These are phyloP conservation scores for Biscogniauxia sp. DNA, from an alignment of 2,329 filamentous ascomycete species.

Conservation along the genomic window DNA sequence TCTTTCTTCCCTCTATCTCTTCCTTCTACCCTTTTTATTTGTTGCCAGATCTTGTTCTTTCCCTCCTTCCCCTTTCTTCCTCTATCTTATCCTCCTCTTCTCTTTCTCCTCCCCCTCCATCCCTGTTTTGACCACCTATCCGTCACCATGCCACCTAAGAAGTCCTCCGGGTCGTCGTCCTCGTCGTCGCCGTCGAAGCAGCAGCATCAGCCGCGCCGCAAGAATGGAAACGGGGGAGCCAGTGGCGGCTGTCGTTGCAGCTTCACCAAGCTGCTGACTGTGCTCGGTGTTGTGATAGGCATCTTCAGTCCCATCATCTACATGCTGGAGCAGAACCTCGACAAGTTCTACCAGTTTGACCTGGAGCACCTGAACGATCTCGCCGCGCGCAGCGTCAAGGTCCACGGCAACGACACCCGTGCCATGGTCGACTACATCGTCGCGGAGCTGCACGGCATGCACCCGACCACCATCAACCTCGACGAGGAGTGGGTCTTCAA, in stretches of 20 bases:
- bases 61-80: neutral
- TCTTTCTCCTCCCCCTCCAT: too few relatives aligned
- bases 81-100: neutral
- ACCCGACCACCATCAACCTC: constrained; percentile 58
- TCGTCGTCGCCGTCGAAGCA: neutral
- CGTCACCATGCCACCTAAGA: constrained; percentile 17
- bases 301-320: constrained; percentile 53
- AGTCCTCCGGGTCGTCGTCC: constrained; percentile 3
- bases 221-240: neutral
- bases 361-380: constrained; percentile 67
- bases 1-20: neutral
- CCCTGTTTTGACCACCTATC: neutral
- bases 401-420: constrained; percentile 73
- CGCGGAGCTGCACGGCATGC: constrained; percentile 57
- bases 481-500: constrained; percentile 88
- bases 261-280: constrained; percentile 40
- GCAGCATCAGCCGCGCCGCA: constrained; percentile 8
- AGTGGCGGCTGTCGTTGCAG: constrained; percentile 19
- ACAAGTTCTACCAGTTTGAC: constrained; percentile 73
- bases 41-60: neutral
- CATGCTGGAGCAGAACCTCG: constrained; percentile 56
- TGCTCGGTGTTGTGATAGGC: constrained; percentile 53
- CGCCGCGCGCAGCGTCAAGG: constrained; percentile 60
- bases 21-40: neutral
- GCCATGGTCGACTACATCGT: constrained; percentile 69